A percentile compares a stretch with the other conserved stretches of the same genome.
These are phyloP conservation scores for Penicillium fuscoglaucum DNA, from an alignment of 2,329 filamentous ascomycete genomes.

Conservation along the genomic window DNA sequence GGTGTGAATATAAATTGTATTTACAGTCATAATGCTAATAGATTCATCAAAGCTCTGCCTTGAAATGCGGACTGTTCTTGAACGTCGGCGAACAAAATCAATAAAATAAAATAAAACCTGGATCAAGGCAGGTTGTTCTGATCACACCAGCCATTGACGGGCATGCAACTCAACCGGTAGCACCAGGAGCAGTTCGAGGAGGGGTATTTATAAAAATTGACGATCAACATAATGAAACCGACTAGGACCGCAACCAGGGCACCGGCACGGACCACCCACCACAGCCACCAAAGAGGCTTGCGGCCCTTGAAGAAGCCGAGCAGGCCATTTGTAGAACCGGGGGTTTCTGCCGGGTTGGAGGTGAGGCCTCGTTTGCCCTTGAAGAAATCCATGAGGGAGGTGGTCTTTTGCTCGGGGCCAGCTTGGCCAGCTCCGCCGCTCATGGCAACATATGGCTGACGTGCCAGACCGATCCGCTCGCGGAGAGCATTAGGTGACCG, in stretches of 20 bases:
- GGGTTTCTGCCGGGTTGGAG: conserved; percentile 10
- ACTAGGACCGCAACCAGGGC: conserved; percentile 78
- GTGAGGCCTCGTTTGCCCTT: conserved; percentile 59
- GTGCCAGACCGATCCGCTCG: conserved; percentile 68
- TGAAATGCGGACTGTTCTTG: too few species aligned
- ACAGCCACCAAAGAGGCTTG: conserved; percentile 93
- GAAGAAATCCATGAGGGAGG: conserved; percentile 52
- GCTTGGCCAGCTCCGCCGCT: conserved; percentile 48
- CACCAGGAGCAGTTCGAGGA: conserved; percentile 79
- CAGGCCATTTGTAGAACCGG: conserved; percentile 17
- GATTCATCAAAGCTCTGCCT: too few species aligned
- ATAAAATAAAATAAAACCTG: too few species aligned
- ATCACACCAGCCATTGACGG: conserved; percentile 49
- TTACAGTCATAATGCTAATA: conserved; percentile 3
- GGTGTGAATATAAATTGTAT: not conserved
- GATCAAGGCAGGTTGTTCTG: conserved; percentile 33
- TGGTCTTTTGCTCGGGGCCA: conserved; percentile 40
- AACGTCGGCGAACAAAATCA: not conserved
- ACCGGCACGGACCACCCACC: conserved; percentile 85
- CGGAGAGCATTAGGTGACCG: conserved; percentile 83
- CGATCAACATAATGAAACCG: conserved; percentile 80
- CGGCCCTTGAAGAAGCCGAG: conserved; percentile 85
- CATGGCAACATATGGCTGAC: conserved; percentile 70
- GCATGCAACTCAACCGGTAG: conserved; percentile 87
- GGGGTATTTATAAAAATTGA: conserved; percentile 84